Evolutionary conservation across 257 asterid genomes (phyloP).

Genomic region (Przewalskia tangutica): DNA sequence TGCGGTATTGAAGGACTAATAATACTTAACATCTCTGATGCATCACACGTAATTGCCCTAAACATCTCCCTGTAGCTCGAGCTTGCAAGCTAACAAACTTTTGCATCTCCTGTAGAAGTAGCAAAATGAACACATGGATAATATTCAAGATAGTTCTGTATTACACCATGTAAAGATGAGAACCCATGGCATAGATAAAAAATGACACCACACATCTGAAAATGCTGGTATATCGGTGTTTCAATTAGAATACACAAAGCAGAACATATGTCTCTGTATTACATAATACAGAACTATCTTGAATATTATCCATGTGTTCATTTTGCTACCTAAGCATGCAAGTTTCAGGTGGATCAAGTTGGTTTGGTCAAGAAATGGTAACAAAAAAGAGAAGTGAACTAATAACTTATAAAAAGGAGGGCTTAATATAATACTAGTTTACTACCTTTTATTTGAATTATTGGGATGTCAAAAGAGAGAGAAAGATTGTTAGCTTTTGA

Average conservation of each 20-base stretch:
- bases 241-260: not conserved
- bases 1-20: not conserved
- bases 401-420: not conserved
- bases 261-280: not conserved
- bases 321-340: not conserved
- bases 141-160: too few species aligned
- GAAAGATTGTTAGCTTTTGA: conserved; percentile 1
- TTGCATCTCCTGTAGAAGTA: not conserved
- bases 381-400: not conserved
- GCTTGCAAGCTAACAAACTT: not conserved
- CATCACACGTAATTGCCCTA: not conserved
- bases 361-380: not conserved
- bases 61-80: not conserved
- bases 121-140: too few species aligned
- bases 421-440: not conserved
- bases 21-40: not conserved
- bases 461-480: not conserved
- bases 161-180: not conserved
- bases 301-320: not conserved
- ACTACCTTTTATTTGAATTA: not conserved
- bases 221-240: not conserved
- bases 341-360: not conserved
- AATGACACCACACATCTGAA: not conserved
- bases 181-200: not conserved
- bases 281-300: not conserved